These are phyloP conservation scores for Golovinomyces cichoracearum DNA, from an alignment of 2,329 filamentous ascomycete species.

Conservation along the genomic window DNA sequence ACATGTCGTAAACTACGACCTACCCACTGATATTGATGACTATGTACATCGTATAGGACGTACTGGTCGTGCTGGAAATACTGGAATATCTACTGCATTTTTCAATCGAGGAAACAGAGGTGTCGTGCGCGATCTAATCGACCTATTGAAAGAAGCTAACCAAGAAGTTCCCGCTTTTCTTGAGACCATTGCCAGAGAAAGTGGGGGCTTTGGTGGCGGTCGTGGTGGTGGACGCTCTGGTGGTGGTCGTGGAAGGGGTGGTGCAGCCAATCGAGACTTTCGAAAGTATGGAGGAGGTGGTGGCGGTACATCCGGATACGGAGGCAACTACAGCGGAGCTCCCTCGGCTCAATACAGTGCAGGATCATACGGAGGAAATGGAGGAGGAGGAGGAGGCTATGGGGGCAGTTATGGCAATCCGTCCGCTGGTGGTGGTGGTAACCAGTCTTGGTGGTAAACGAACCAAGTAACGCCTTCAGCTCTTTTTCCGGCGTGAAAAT, in stretches of 20 bases:
- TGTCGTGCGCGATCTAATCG: conserved; percentile 83
- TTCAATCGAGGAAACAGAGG: conserved; percentile 99
- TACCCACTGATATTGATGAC: conserved; percentile 96
- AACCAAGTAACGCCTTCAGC: background rate
- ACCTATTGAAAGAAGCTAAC: conserved; percentile 96
- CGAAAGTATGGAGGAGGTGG: conserved; percentile 46
- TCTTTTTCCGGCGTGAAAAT: too few relatives aligned
- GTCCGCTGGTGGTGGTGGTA: conserved; percentile 17
- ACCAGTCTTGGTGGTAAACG: conserved; percentile 29
- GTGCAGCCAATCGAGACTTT: conserved; percentile 58
- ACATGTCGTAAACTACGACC: conserved; percentile 96
- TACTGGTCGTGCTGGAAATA: conserved; percentile 98
- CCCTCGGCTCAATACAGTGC: conserved; percentile 16
- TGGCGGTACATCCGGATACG: conserved; percentile 23
- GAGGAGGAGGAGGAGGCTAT: conserved; percentile 30
- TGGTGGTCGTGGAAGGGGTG: conserved; percentile 46
- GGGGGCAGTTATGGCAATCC: conserved; percentile 18
- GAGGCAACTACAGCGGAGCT: conserved; percentile 21
- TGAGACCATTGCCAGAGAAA: conserved; percentile 90
- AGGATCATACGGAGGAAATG: conserved; percentile 26
- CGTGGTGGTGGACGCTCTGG: conserved; percentile 36
- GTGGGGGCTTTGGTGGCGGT: conserved; percentile 52
- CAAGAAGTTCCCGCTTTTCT: conserved; percentile 87
- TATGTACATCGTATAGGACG: conserved; percentile 98
- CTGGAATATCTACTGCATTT: conserved; percentile 91